These are phyloP conservation scores for Trichoderma afroharzianum DNA, from an alignment of 2,329 filamentous ascomycete species.

Conservation along the genomic window DNA sequence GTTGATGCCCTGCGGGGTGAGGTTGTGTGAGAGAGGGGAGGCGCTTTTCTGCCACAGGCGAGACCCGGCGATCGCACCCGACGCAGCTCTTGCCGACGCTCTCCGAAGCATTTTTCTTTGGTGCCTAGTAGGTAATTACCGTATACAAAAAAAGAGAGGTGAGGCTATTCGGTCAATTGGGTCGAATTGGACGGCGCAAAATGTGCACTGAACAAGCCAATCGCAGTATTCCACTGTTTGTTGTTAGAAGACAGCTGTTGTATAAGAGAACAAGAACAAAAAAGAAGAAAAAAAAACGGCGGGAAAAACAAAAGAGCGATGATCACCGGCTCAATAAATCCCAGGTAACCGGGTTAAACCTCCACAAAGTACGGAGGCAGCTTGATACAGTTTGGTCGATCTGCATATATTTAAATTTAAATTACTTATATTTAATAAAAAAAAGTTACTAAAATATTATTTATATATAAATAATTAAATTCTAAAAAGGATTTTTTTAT, in stretches of 20 bases:
- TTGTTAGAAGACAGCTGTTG: neutral
- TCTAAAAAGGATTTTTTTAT: too few relatives aligned
- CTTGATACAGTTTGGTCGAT: too few relatives aligned
- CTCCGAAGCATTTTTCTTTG: constrained; percentile 15
- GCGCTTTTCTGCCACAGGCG: constrained; percentile 2
- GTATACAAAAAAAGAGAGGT: neutral
- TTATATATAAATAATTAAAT: too few relatives aligned
- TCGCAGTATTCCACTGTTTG: neutral
- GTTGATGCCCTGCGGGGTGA: constrained; percentile 7
- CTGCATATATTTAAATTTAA: too few relatives aligned
- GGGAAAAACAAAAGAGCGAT: neutral
- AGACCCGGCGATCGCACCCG: constrained; percentile 5
- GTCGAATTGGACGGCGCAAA: neutral
- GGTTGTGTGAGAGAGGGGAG: neutral
- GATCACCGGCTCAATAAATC: neutral
- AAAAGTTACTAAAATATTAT: too few relatives aligned
- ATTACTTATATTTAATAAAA: too few relatives aligned
- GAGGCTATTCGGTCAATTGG: neutral
- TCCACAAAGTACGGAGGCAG: too few relatives aligned
- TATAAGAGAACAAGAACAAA: neutral
- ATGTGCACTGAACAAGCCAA: neutral
- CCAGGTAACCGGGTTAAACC: neutral
- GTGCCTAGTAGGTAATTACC: neutral
- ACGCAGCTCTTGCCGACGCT: constrained; percentile 9
- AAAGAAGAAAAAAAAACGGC: neutral